Percentiles rank a stretch among this genome's conserved stretches.
Evolutionary conservation across 805 yeast species (phyloP).

Genomic region (Tanozyma kutaoensis): DNA sequence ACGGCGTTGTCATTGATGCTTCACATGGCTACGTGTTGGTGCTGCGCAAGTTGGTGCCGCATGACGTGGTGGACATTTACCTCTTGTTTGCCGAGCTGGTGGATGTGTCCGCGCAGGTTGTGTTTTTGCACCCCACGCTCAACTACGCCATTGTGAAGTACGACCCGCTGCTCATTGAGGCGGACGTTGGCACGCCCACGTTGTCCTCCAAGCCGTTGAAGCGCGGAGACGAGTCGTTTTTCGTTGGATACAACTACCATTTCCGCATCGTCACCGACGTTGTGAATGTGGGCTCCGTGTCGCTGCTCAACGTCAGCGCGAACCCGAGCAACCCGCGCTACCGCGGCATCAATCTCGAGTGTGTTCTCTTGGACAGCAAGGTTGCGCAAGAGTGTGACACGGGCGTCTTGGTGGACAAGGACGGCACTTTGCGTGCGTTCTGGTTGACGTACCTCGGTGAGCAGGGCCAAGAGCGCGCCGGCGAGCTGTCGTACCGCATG

Average conservation of each 20-base stretch:
- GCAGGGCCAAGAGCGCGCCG: conserved; percentile 31
- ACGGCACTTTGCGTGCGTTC: conserved; percentile 71
- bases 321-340: conserved; percentile 62
- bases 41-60: conserved; percentile 70
- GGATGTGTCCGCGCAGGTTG: conserved; percentile 66
- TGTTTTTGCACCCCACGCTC: conserved; percentile 76
- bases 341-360: conserved; percentile 74
- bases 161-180: conserved; percentile 61
- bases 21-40: conserved; percentile 67
- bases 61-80: conserved; percentile 63
- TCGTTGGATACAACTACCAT: conserved; percentile 68
- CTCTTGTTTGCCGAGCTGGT: conserved; percentile 80
- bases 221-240: conserved; percentile 67
- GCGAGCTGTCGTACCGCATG: conserved; percentile 44
- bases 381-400: conserved; percentile 62
- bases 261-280: conserved; percentile 60
- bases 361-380: conserved; percentile 61
- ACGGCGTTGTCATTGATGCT: conserved; percentile 78
- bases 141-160: conserved; percentile 77
- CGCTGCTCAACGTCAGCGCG: conserved; percentile 62
- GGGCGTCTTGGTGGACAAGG: conserved; percentile 65
- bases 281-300: conserved; percentile 64
- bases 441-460: conserved; percentile 85
- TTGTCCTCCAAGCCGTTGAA: conserved; percentile 42
- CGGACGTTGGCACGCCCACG: conserved; percentile 58